Base-by-base conservation (phyloP, 208 protist genomes). In the Leptomonas pyrrhocoris region DNA sequence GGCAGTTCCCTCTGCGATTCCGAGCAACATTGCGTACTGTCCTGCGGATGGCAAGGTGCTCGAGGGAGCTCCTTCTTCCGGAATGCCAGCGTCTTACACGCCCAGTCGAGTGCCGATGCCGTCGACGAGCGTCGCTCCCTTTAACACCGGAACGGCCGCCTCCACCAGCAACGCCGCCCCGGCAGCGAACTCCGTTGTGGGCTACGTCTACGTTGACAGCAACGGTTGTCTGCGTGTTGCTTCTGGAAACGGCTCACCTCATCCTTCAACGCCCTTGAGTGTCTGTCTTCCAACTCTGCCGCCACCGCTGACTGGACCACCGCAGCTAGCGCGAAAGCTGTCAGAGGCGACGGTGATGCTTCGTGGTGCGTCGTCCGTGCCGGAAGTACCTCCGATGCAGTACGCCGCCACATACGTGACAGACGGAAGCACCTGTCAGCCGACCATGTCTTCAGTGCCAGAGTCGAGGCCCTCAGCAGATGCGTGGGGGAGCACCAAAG, bases 171-270 rank as follows among this genome's bases (percentile, higher is more conserved):
- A 30, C 38, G 56, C 36, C 12, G 58, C 36, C 3, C 34, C 48
- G 6, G 48, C 49, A 18, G 7, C 54, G 50, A 60, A 73, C 67
- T 57, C 67, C 13, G 21, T 58, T 25, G 30, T 73, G 21, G 38
- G 49, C n/a, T 62, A 56, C 46, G 57, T 73, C 34, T 62, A 56
- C 67, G 59, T 73, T 42, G 67, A 73, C 57, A 36, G 48, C 42
- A 58, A 73, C 7, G 55, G 55, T 7, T 38, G 57, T 27, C 38
- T 73, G 43, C 45, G 36, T 46, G 45, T 64, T 11, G 57, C 57
- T 13, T 46, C 67, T 31, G 30, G 38, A 16, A 30, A 36, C 38
- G 6, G 28, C 57, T 23, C 48, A 40, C 25, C 67, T 25, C 25
- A 40, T 16, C 27, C 57, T 21, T 50, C 66, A 1, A 31, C 55